Conservation (phyloP, 2,329 filamentous ascomycete species). For the Ophiocordyceps robertsii region DNA sequence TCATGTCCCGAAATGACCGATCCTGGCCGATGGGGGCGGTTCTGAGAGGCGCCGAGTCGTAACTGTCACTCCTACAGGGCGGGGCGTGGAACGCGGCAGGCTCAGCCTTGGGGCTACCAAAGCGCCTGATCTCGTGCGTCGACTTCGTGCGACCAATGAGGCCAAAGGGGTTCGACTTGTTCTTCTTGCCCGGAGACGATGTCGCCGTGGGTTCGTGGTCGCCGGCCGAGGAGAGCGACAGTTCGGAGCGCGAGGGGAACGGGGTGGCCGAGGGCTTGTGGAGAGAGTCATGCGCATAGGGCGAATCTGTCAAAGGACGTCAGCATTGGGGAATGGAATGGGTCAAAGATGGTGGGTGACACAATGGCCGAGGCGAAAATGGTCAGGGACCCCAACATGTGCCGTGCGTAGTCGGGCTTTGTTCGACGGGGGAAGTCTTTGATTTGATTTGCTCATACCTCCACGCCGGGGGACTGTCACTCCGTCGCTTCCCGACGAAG, state of each 20-base stretch:
- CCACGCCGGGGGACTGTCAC: conserved; percentile 13
- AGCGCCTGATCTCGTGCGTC: conserved; percentile 36
- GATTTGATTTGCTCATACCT: conserved; percentile 16
- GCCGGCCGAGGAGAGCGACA: conserved; percentile 34
- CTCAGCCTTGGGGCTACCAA: conserved; percentile 22
- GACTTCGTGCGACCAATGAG: conserved; percentile 39
- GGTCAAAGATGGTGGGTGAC: neutral
- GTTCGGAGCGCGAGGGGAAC: conserved; percentile 35
- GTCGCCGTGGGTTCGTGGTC: conserved; percentile 28
- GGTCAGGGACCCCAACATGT: neutral
- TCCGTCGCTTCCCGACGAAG: conserved; percentile 23
- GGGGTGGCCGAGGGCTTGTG: conserved; percentile 24
- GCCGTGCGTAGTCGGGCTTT: conserved; percentile 1
- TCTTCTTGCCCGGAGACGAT: conserved; percentile 27
- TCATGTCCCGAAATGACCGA: conserved; percentile 53
- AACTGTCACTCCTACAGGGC: conserved; percentile 12
- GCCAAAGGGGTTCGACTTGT: conserved; percentile 41
- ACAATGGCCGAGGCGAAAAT: neutral
- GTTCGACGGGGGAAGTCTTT: neutral
- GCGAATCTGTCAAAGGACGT: conserved; percentile 11
- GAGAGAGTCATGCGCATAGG: conserved; percentile 16
- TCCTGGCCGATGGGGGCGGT: conserved; percentile 54
- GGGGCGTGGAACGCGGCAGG: conserved; percentile 10
- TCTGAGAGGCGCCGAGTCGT: conserved; percentile 29
- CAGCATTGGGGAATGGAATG: conserved; percentile 1